Conservation (phyloP, 2,329 filamentous ascomycete genomes). For the Clonostachys byssicola region DNA sequence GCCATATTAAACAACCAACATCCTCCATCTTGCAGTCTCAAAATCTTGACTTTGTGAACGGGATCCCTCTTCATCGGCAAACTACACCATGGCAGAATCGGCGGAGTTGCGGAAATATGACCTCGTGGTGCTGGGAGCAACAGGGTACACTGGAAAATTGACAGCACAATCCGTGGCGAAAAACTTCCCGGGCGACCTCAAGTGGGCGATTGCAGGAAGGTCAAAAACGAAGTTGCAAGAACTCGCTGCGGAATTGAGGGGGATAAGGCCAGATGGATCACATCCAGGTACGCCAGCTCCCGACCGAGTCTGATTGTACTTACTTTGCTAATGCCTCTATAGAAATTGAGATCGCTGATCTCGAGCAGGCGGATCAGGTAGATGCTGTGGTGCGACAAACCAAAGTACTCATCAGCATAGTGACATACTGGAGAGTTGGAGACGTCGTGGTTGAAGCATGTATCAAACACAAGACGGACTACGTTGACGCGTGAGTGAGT, state of each 20-base stretch:
- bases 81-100: no score
- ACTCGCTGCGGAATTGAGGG: slow-evolving; percentile 63
- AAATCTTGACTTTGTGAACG: no score
- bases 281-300: slow-evolving; percentile 55
- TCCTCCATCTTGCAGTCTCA: no score
- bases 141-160: slow-evolving; percentile 76
- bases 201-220: slow-evolving; percentile 85
- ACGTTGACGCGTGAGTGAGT: slow-evolving; percentile 56
- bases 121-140: slow-evolving; percentile 54
- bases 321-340: neutral
- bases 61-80: no score
- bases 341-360: slow-evolving; percentile 48
- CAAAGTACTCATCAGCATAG: slow-evolving; percentile 52
- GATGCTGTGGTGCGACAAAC: slow-evolving; percentile 49
- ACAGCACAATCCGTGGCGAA: slow-evolving; percentile 71
- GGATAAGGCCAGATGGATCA: slow-evolving; percentile 63
- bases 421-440: slow-evolving; percentile 53
- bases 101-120: slow-evolving; percentile 42
- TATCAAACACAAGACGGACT: slow-evolving; percentile 59
- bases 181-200: slow-evolving; percentile 69
- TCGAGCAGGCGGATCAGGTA: slow-evolving; percentile 41
- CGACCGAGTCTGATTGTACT: no score
- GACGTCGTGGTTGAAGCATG: slow-evolving; percentile 58
- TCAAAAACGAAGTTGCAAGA: slow-evolving; percentile 68
- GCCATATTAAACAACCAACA: no score